phyloP scores from a whole-genome alignment of 805 yeast genomes.

The Candida namnaoensis region DNA sequence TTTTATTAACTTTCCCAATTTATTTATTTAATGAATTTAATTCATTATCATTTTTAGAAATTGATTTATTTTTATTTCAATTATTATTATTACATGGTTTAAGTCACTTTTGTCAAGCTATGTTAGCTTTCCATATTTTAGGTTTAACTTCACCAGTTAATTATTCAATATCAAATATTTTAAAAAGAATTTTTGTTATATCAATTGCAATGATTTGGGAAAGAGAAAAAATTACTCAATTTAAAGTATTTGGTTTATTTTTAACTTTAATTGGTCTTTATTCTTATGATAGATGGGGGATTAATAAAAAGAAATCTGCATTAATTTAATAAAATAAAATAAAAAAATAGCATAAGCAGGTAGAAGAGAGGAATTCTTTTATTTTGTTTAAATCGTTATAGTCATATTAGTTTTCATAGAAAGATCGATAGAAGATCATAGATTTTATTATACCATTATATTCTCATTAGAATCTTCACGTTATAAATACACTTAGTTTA shows the following conservation, averaged over 20 bases:
- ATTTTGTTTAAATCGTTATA: too few species aligned
- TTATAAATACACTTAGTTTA: too few species aligned
- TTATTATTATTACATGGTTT: slow-evolving; percentile 54
- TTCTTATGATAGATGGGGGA: slow-evolving; percentile 66
- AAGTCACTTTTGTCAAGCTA: slow-evolving; percentile 63
- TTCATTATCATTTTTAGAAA: slow-evolving; percentile 14
- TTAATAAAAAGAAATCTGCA: slow-evolving; percentile 11
- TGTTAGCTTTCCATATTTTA: slow-evolving; percentile 68
- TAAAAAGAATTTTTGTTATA: slow-evolving; percentile 67
- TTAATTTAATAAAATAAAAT: too few species aligned
- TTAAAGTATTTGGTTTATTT: slow-evolving; percentile 44
- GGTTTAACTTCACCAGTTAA: slow-evolving; percentile 69
- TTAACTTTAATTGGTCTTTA: slow-evolving; percentile 57
- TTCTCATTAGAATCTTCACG: too few species aligned
- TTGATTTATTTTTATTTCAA: slow-evolving; percentile 18
- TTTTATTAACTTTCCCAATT: slow-evolving; percentile 56
- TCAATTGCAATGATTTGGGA: slow-evolving; percentile 60
- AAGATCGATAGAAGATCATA: too few species aligned
- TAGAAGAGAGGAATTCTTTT: too few species aligned
- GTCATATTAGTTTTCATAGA: too few species aligned
- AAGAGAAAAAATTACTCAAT: slow-evolving; percentile 27
- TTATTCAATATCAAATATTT: slow-evolving; percentile 70
- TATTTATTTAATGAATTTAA: slow-evolving; percentile 48
- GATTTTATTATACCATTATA: too few species aligned
- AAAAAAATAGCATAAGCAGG: too few species aligned